Conservation (phyloP, 1,284 basidiomycete genomes). For the Papiliotrema terrestris region DNA sequence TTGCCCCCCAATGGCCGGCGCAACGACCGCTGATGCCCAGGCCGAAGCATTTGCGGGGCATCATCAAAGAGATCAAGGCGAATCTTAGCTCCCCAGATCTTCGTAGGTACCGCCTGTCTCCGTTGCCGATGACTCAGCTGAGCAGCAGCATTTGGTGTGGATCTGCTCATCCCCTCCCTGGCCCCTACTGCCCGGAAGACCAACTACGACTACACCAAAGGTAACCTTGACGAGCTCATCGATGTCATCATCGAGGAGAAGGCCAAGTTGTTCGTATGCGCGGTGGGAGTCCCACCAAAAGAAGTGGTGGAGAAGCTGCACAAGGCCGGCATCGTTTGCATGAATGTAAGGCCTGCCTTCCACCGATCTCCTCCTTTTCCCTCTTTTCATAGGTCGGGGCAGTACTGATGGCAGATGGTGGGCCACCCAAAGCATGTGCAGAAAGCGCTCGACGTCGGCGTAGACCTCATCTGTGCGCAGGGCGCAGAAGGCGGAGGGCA, state of each 20-base stretch:
- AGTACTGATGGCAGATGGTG: constrained; percentile 61
- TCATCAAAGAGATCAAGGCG: constrained; percentile 72
- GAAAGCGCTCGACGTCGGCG: constrained; percentile 74
- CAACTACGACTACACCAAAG: constrained; percentile 63
- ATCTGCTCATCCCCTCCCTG: constrained; percentile 76
- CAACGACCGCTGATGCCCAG: constrained; percentile 12
- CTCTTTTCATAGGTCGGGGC: background rate
- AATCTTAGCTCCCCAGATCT: constrained; percentile 54
- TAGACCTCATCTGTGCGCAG: constrained; percentile 85
- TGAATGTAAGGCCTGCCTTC: constrained; percentile 63
- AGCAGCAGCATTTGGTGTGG: constrained; percentile 74
- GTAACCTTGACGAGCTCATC: constrained; percentile 64
- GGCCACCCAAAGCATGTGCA: constrained; percentile 80
- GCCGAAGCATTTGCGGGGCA: constrained; percentile 46
- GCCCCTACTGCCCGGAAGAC: constrained; percentile 79
- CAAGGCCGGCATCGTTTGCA: constrained; percentile 71
- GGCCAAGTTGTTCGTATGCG: constrained; percentile 76
- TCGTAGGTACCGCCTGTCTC: constrained; percentile 14
- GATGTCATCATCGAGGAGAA: constrained; percentile 85
- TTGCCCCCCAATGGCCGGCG: constrained; percentile 4
- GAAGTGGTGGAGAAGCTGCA: constrained; percentile 73
- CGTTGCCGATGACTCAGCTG: too few species aligned
- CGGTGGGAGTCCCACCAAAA: constrained; percentile 70
- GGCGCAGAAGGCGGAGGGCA: constrained; percentile 76
- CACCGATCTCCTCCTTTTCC: background rate